Percentiles rank a stretch among this genome's conserved stretches.
Evolutionary conservation across 495 filamentous ascomycete genomes (phyloP).

Genomic region (Aspergillus cristatus): DNA sequence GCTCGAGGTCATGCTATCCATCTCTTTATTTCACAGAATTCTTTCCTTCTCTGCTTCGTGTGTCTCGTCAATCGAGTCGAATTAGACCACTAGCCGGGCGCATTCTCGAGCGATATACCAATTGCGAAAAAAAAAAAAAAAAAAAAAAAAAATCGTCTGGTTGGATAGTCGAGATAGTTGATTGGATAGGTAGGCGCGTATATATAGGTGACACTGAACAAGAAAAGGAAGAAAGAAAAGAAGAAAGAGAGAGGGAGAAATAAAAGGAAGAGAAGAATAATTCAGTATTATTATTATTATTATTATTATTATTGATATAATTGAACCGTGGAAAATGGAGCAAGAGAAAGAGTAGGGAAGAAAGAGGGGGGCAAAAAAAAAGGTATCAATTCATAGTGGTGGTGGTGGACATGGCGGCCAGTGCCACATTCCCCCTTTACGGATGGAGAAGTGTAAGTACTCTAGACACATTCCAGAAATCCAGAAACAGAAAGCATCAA

Average conservation of each 20-base stretch:
- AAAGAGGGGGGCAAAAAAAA: slow-evolving; percentile 1
- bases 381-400: neutral
- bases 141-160: no score
- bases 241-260: slow-evolving; percentile 2
- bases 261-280: neutral
- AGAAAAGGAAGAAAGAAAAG: neutral
- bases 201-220: no score
- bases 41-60: slow-evolving; percentile 10
- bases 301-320: no score
- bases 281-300: no score
- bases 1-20: slow-evolving; percentile 29
- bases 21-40: slow-evolving; percentile 25
- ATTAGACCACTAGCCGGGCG: slow-evolving; percentile 17
- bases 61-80: slow-evolving; percentile 5
- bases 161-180: no score
- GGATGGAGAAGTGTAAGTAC: neutral
- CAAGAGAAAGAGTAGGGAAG: slow-evolving; percentile 6
- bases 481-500: no score
- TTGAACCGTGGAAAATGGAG: slow-evolving; percentile 1
- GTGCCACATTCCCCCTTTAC: no score
- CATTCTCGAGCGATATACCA: slow-evolving; percentile 21
- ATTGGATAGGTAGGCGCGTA: no score
- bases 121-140: neutral
- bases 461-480: no score
- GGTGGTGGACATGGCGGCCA: no score